These are phyloP conservation scores for Linderniella brevidens DNA, from an alignment of 257 asterid genomes.

Conservation along the genomic window DNA sequence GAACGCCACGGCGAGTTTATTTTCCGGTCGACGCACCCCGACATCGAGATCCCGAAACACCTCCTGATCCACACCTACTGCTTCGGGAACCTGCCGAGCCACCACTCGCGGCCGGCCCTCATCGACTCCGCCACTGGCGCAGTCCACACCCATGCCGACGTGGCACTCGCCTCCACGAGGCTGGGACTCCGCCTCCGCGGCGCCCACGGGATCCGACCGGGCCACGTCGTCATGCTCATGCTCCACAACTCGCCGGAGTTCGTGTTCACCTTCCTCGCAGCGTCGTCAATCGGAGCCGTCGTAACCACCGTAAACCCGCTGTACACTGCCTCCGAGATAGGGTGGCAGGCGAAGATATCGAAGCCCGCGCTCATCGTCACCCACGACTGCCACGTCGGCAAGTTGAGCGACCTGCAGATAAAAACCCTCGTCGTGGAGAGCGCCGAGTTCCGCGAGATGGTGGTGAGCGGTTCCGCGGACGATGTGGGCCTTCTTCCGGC, in stretches of 20 bases:
- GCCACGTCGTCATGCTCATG: conserved; percentile 33
- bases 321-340: conserved; percentile 24
- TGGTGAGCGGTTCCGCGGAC: conserved; percentile 16
- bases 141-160: conserved; percentile 24
- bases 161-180: conserved; percentile 24
- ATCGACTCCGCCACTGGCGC: conserved; percentile 26
- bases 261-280: conserved; percentile 27
- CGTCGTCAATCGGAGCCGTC: conserved; percentile 28
- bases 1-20: conserved; percentile 13
- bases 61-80: conserved; percentile 31
- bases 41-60: conserved; percentile 31
- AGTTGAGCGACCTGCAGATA: conserved; percentile 13
- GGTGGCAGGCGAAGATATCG: conserved; percentile 19
- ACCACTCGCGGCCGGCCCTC: conserved; percentile 24
- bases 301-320: conserved; percentile 37
- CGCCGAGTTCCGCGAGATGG: not conserved
- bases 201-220: conserved; percentile 21
- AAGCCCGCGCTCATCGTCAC: conserved; percentile 30
- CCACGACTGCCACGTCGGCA: conserved; percentile 22
- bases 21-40: conserved; percentile 36
- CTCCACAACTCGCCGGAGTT: conserved; percentile 50
- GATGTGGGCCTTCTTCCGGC: conserved; percentile 12
- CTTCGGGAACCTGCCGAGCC: conserved; percentile 26
- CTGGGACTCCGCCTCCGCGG: conserved; percentile 30
- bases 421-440: conserved; percentile 13